These are phyloP conservation scores for Trifolium subterraneum DNA, from an alignment of 306 rosid species.

Conservation along the genomic window DNA sequence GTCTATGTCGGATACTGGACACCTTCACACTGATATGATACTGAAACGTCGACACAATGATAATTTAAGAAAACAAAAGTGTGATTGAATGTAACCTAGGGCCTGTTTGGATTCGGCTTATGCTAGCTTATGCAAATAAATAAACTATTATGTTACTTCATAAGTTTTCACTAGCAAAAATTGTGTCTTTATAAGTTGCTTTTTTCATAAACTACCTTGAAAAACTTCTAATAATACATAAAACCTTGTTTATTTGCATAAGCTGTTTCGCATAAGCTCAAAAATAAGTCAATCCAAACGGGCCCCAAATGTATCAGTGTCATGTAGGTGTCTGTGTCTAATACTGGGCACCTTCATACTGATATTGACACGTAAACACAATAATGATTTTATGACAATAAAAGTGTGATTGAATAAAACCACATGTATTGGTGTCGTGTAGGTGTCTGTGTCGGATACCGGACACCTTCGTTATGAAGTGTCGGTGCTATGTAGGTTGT, in stretches of 20 bases:
- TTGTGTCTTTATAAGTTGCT: no score
- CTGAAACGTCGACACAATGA: not conserved
- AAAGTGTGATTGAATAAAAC: not conserved
- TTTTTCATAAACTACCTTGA: no score
- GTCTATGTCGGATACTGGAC: not conserved
- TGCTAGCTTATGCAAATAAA: no score
- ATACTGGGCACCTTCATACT: not conserved
- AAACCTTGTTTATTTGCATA: no score
- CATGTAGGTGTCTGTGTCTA: not conserved
- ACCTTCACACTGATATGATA: not conserved
- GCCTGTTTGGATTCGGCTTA: no score
- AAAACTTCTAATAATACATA: no score
- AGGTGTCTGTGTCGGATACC: not conserved
- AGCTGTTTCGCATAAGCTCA: no score
- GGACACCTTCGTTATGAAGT: not conserved
- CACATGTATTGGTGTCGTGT: not conserved
- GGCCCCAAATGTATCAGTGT: not conserved
- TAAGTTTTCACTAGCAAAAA: no score
- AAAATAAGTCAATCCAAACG: no score
- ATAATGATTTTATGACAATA: not conserved
- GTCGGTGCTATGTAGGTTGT: not conserved
- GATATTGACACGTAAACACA: not conserved
- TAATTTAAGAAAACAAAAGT: not conserved
- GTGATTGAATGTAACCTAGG: not conserved
- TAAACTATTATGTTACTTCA: no score